Evolutionary conservation across 345 rosid genomes (phyloP).

Genomic region (Citropsis articulata): DNA sequence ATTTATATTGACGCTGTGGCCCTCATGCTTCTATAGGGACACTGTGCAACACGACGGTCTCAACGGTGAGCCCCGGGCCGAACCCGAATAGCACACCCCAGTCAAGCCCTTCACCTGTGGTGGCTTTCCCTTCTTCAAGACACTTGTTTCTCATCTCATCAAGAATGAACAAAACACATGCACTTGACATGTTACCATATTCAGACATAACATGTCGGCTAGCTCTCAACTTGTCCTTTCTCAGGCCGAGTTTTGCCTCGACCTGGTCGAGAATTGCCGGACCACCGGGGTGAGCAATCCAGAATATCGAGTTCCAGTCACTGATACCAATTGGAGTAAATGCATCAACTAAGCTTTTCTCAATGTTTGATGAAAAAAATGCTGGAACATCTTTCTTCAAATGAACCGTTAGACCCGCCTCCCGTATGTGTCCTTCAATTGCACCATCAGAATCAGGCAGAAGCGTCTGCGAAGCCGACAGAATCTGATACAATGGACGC

Average conservation of each 20-base stretch:
- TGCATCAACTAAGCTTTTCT: too few species aligned
- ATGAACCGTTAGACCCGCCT: too few species aligned
- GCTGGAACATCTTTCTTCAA: too few species aligned
- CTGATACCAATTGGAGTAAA: too few species aligned
- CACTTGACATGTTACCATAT: neutral
- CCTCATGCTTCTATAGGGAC: slow-evolving; percentile 14
- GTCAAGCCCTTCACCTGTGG: slow-evolving; percentile 73
- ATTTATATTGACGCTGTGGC: too few species aligned
- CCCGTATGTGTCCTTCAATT: too few species aligned
- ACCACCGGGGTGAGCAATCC: neutral
- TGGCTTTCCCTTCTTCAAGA: slow-evolving; percentile 41
- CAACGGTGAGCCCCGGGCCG: slow-evolving; percentile 77
- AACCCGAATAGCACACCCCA: slow-evolving; percentile 80
- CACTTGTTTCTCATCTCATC: slow-evolving; percentile 72
- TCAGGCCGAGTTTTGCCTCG: neutral
- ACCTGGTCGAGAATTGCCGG: neutral
- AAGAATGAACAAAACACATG: slow-evolving; percentile 53
- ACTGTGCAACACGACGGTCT: slow-evolving; percentile 66
- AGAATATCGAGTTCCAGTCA: neutral
- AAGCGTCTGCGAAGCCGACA: too few species aligned
- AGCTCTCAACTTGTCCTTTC: neutral
- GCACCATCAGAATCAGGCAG: too few species aligned
- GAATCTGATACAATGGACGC: too few species aligned
- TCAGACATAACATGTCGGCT: neutral
- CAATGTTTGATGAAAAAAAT: too few species aligned